phyloP scores from a whole-genome alignment of 805 yeast species.

The Yarrowia hollandica region DNA sequence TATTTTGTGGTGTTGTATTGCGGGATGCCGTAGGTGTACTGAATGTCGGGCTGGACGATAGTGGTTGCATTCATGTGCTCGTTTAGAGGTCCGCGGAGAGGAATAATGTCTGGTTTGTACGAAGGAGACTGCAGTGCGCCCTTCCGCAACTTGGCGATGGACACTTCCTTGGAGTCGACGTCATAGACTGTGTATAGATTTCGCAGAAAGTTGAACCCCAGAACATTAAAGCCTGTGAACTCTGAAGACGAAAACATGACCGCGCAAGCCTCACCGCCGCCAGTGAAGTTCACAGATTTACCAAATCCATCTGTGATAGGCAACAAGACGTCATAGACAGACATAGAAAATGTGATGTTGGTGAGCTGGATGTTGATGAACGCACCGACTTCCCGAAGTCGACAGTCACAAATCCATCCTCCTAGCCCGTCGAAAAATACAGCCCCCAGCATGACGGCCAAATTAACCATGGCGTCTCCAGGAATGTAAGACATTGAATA shows the following conservation, averaged over 20 bases:
- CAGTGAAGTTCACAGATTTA: slow-evolving; percentile 1
- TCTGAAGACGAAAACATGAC: slow-evolving; percentile 20
- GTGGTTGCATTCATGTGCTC: neutral
- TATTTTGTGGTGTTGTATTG: slow-evolving; percentile 15
- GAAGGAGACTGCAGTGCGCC: neutral
- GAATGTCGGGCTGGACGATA: neutral
- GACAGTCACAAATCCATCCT: slow-evolving; percentile 11
- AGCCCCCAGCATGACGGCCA: slow-evolving; percentile 20
- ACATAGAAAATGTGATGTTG: slow-evolving; percentile 17
- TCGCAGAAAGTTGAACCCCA: slow-evolving; percentile 10
- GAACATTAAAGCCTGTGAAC: slow-evolving; percentile 1
- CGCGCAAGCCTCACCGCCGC: slow-evolving; percentile 22
- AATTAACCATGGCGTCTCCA: slow-evolving; percentile 1
- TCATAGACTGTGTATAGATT: slow-evolving; percentile 11
- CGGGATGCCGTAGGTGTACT: slow-evolving; percentile 6
- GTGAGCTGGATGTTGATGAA: slow-evolving; percentile 24
- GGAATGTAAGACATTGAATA: slow-evolving; percentile 21
- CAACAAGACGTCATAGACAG: slow-evolving; percentile 18
- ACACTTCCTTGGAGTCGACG: slow-evolving; percentile 6
- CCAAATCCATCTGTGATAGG: slow-evolving; percentile 21
- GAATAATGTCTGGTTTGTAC: neutral
- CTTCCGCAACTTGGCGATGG: slow-evolving; percentile 7
- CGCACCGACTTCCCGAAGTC: neutral
- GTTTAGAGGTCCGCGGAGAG: neutral
- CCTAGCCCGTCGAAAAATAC: slow-evolving; percentile 15